Percentiles rank a stretch among this genome's conserved stretches.
phyloP scores from a whole-genome alignment of 176 grass and related monocot genomes.

The Carex kokanica region DNA sequence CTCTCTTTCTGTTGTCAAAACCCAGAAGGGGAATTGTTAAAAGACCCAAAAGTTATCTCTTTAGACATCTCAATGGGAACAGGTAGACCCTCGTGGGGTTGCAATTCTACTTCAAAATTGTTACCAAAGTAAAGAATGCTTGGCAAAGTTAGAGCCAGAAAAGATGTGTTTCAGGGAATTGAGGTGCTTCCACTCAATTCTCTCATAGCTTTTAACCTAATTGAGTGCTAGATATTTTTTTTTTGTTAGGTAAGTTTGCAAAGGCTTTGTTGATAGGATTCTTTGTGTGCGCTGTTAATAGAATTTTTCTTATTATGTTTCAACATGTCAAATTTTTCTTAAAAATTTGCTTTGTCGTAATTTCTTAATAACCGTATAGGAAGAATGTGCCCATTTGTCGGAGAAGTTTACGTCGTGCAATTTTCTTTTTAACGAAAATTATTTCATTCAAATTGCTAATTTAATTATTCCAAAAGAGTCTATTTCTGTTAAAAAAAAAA shows the following conservation, averaged over 20 bases:
- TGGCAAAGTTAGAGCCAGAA: conserved; percentile 14
- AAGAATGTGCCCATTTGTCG: neutral
- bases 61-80: conserved; percentile 15
- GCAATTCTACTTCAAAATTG: conserved; percentile 26
- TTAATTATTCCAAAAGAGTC: neutral
- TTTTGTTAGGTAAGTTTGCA: conserved; percentile 17
- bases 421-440: neutral
- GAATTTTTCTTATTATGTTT: neutral
- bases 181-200: conserved; percentile 21
- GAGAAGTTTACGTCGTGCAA: neutral
- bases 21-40: conserved; percentile 7
- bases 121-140: conserved; percentile 29
- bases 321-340: neutral
- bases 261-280: neutral
- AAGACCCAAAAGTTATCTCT: neutral
- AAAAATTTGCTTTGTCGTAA: too few relatives aligned
- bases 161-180: conserved; percentile 29
- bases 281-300: neutral
- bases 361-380: neutral
- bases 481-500: too few relatives aligned
- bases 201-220: neutral
- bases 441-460: neutral
- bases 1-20: conserved; percentile 16
- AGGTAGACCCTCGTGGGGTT: conserved; percentile 36
- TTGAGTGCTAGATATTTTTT: neutral